These are phyloP conservation scores for Naumovozyma castellii DNA, from an alignment of 805 yeast species.

Conservation along the genomic window DNA sequence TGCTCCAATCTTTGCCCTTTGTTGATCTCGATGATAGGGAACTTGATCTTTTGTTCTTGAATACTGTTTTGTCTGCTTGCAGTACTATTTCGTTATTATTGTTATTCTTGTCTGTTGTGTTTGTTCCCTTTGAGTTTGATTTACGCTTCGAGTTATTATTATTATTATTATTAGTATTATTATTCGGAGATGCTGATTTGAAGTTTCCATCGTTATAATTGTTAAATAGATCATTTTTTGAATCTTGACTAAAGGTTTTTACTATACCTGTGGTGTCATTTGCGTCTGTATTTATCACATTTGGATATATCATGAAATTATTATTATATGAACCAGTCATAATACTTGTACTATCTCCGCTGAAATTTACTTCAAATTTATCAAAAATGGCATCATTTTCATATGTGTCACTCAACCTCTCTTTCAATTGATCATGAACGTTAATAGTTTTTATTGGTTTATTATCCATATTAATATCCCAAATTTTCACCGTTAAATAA, in stretches of 20 bases:
- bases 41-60: slow-evolving; percentile 45
- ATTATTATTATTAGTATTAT: background rate
- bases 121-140: background rate
- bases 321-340: slow-evolving; percentile 98
- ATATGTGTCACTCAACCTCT: slow-evolving; percentile 89
- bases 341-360: slow-evolving; percentile 84
- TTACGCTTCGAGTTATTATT: background rate
- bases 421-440: slow-evolving; percentile 91
- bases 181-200: no score
- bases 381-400: slow-evolving; percentile 98
- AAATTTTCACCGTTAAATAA: slow-evolving; percentile 91
- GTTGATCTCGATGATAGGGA: slow-evolving; percentile 35
- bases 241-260: background rate
- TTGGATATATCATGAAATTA: slow-evolving; percentile 93
- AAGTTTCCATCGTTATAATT: slow-evolving; percentile 4
- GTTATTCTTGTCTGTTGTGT: slow-evolving; percentile 2
- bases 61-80: slow-evolving; percentile 97
- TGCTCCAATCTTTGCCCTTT: slow-evolving; percentile 39
- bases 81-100: slow-evolving; percentile 53
- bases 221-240: background rate
- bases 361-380: slow-evolving; percentile 91
- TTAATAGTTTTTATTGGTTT: slow-evolving; percentile 93
- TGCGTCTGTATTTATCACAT: slow-evolving; percentile 43
- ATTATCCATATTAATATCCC: slow-evolving; percentile 97
- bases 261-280: slow-evolving; percentile 7